Evolutionary conservation across 2,329 filamentous ascomycete genomes (phyloP), one percentile per base, ranked within the genome.

Genomic region (Colletotrichum neosansevieriae): DNA sequence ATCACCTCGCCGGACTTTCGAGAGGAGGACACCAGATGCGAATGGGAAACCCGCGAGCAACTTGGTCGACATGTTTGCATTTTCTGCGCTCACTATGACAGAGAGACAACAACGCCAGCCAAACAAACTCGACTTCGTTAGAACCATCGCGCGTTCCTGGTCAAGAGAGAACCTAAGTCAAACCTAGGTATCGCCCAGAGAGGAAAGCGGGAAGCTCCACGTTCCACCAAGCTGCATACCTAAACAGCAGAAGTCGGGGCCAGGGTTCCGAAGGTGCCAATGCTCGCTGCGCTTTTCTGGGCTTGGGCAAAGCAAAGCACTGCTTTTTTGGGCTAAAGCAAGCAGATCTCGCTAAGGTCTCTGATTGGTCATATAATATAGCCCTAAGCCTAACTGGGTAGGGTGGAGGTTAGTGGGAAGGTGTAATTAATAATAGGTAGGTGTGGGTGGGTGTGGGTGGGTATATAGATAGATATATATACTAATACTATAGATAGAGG

Each of bases 221-320:
- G 57, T 65, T 65, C 63, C 57, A 54, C 57, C n/a, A 19, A 32
- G 24, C 57, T 54, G 63, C 21, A 21, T 21, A n/a, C n/a, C n/a
- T n/a, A 21, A 21, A 21, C 21, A 21, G 24, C 38, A 47, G 29
- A 53, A 36, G 47, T 45, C 45, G 53, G 54, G 47, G 44, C 50
- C n/a, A n/a, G n/a, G n/a, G n/a, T n/a, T n/a, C n/a, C n/a, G n/a
- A n/a, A n/a, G n/a, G n/a, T n/a, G n/a, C n/a, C n/a, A n/a, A n/a
- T n/a, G n/a, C n/a, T n/a, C n/a, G n/a, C n/a, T n/a, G n/a, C n/a
- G n/a, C n/a, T n/a, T n/a, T n/a, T n/a, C n/a, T n/a, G n/a, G n/a
- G n/a, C n/a, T n/a, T n/a, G n/a, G n/a, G n/a, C n/a, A n/a, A n/a
- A n/a, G n/a, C n/a, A n/a, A n/a, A n/a, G n/a, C n/a, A n/a, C n/a